A percentile compares a stretch with the other conserved stretches of the same genome.
These are phyloP conservation scores for Cicer bijugum DNA, from an alignment of 306 rosid species.

Conservation along the genomic window DNA sequence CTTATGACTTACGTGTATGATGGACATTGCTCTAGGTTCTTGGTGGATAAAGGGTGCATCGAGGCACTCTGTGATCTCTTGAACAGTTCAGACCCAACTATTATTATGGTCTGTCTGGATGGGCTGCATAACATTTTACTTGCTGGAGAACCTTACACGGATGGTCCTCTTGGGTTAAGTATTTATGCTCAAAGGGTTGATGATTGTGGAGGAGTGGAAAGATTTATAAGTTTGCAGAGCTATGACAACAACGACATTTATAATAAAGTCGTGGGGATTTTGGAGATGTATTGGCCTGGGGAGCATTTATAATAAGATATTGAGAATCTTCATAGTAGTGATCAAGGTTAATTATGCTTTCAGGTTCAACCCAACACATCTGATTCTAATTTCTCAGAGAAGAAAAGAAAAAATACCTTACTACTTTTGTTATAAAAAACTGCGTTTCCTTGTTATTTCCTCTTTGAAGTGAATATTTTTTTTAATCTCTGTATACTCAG, in stretches of 20 bases:
- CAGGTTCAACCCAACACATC: too few species aligned
- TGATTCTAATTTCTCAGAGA: too few species aligned
- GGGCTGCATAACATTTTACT: conserved; percentile 88
- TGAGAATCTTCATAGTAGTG: too few species aligned
- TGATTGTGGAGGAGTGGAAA: conserved; percentile 87
- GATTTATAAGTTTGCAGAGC: conserved; percentile 81
- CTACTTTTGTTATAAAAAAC: too few species aligned
- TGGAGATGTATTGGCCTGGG: conserved; percentile 87
- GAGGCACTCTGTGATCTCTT: conserved; percentile 55
- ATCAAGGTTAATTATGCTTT: too few species aligned
- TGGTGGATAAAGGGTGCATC: conserved; percentile 50
- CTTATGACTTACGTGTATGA: background rate
- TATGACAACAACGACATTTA: conserved; percentile 87
- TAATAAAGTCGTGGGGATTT: conserved; percentile 82
- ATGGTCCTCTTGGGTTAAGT: conserved; percentile 62
- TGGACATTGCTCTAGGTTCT: conserved; percentile 49
- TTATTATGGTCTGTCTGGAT: conserved; percentile 78
- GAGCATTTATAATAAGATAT: conserved; percentile 31
- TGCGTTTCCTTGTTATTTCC: too few species aligned
- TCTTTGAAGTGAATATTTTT: too few species aligned
- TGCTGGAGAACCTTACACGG: conserved; percentile 85
- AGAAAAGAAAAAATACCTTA: too few species aligned
- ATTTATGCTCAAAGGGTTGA: conserved; percentile 74
- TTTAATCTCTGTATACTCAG: too few species aligned
- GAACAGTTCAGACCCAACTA: conserved; percentile 78